Evolutionary conservation across 2,329 filamentous ascomycete genomes (phyloP), one percentile per base, ranked within the genome.

Genomic region (Paecilomyces sp.): DNA sequence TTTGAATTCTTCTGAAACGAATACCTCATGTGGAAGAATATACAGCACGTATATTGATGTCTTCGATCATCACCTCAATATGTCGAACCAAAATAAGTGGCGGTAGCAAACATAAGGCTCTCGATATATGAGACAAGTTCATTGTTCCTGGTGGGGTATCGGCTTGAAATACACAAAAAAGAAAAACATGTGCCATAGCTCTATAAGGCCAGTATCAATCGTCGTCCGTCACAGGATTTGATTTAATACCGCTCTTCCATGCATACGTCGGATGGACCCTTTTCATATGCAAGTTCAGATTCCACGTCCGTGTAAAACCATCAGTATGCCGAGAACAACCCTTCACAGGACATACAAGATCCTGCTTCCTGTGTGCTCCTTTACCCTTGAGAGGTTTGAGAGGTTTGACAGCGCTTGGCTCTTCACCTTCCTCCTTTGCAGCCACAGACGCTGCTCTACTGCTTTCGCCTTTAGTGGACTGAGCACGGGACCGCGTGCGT

Each of bases 221-320:
- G 3, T 47, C 41, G 9, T 47, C 41, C 3, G n/a, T 47, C 15
- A 47, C 41, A 22, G 41, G 41, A 9, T n/a, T 18, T 9, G 41
- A 47, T 47, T 47, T 47, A 18, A 18, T 18, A 4, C 41, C 41
- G 18, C 41, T 47, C 18, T 18, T 47, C 41, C 15, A 47, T 18
- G 41, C 15, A 9, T 47, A 18, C 8, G 41, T 5, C 8, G 67
- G 66, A 63, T 76, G 74, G 54, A 70, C 65, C 8, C 63, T 69
- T 60, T 70, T 70, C 58, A 76, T 54, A 63, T 76, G 74, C 31
- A 70, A 62, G 59, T 74, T 73, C 24, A 75, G 64, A 62, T 76
- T 76, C 73, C 74, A 75, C 13, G 57, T 66, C 13, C 74, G 68
- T 1, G 72, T 70, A 58, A 76, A 76, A 0, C 72, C 74, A 30